Conservation (phyloP, 345 rosid genomes). For the Salix exigua region DNA sequence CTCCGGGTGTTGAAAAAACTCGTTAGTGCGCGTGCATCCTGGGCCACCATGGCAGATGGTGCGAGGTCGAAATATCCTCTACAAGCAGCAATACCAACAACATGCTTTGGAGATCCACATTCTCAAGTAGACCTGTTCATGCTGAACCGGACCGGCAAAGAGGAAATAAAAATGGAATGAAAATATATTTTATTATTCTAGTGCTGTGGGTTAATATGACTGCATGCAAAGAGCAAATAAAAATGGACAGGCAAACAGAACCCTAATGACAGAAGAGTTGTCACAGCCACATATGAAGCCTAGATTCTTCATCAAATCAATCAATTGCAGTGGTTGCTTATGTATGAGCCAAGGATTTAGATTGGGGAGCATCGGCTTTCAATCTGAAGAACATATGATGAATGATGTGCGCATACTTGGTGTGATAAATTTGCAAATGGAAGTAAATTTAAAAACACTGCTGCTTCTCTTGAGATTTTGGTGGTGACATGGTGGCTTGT, state of each 20-base stretch:
- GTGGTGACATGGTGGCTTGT: neutral
- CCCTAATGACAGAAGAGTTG: neutral
- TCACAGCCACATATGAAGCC: neutral
- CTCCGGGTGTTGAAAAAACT: neutral
- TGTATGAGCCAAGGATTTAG: neutral
- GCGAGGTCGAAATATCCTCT: neutral
- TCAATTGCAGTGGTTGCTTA: neutral
- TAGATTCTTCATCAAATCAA: neutral
- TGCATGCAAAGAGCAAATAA: too few relatives aligned
- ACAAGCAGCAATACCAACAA: neutral
- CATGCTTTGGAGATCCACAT: neutral
- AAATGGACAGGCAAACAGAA: neutral
- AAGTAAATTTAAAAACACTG: neutral
- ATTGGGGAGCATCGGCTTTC: neutral
- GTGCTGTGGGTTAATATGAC: too few relatives aligned
- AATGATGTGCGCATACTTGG: neutral
- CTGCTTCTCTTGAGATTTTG: neutral
- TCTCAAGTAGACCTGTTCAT: neutral
- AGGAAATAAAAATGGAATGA: too few relatives aligned
- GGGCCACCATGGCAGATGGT: slow-evolving; percentile 12
- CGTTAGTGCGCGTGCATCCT: neutral
- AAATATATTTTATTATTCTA: too few relatives aligned
- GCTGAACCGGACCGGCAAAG: too few relatives aligned
- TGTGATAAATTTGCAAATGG: neutral
- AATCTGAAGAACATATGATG: neutral